These are phyloP conservation scores for Sanguinoderma infundibulare DNA, from an alignment of 1,284 basidiomycete species.

Conservation along the genomic window DNA sequence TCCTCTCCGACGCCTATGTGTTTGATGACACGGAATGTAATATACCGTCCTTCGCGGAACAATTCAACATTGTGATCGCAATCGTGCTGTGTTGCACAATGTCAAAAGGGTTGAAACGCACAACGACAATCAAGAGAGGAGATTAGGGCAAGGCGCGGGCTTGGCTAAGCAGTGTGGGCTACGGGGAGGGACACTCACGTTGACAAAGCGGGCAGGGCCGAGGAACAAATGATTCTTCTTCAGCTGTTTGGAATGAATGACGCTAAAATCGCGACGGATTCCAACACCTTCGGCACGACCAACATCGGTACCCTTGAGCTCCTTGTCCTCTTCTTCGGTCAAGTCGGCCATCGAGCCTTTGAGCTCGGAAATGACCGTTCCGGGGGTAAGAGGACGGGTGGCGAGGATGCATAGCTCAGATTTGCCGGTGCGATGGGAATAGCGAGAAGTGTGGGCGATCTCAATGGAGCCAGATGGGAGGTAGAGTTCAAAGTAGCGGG, in stretches of 20 bases:
- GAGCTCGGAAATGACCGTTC: conserved; percentile 77
- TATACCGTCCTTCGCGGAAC: conserved; percentile 85
- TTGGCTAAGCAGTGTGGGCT: conserved; percentile 2
- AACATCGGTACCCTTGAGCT: conserved; percentile 76
- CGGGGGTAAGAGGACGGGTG: conserved; percentile 71
- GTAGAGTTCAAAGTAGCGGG: conserved; percentile 85
- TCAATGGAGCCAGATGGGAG: conserved; percentile 82
- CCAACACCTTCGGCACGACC: conserved; percentile 60
- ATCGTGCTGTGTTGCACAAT: conserved; percentile 66
- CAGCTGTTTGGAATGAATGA: conserved; percentile 88
- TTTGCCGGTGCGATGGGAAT: conserved; percentile 84
- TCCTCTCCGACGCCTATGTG: conserved; percentile 85
- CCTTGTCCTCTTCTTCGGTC: conserved; percentile 80
- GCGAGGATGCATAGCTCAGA: conserved; percentile 91
- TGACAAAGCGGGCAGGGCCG: conserved; percentile 93
- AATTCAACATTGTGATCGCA: conserved; percentile 91
- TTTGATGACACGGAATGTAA: conserved; percentile 86
- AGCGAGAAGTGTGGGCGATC: conserved; percentile 85
- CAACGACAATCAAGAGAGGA: background rate
- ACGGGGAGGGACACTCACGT: conserved; percentile 57
- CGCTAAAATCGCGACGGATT: conserved; percentile 87
- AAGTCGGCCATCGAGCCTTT: conserved; percentile 89
- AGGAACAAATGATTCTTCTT: conserved; percentile 92
- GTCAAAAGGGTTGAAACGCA: background rate
- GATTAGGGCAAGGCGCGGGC: no score